phyloP scores from a whole-genome alignment of 352 stramenopile species.

The Phytophthora hibernalis region DNA sequence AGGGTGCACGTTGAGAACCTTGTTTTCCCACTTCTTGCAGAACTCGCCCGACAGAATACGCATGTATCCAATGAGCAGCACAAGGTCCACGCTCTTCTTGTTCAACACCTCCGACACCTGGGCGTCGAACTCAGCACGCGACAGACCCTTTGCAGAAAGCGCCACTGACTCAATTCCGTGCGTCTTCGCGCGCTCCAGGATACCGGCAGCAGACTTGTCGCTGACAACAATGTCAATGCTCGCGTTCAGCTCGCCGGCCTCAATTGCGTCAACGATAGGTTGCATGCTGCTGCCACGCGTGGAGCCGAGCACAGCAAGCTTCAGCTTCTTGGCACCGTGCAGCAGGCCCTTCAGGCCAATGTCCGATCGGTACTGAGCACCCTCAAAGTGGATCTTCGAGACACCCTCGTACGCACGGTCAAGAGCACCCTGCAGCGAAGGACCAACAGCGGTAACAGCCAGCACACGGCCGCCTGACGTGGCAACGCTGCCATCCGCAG shows the following conservation, averaged over 20 bases:
- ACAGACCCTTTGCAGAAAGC: conserved; percentile 80
- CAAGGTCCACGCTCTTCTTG: conserved; percentile 94
- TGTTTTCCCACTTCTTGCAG: conserved; percentile 94
- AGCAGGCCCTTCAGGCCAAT: conserved; percentile 96
- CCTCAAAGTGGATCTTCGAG: conserved; percentile 90
- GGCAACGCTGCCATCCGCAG: conserved; percentile 67
- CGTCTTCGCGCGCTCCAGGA: conserved; percentile 94
- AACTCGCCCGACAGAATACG: conserved; percentile 97
- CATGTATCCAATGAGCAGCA: conserved; percentile 99
- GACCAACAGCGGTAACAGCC: conserved; percentile 94
- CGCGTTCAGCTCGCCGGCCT: conserved; percentile 87
- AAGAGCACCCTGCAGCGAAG: conserved; percentile 93
- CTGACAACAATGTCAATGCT: conserved; percentile 97
- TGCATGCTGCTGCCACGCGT: conserved; percentile 96
- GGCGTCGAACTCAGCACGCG: conserved; percentile 94
- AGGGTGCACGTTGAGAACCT: conserved; percentile 99
- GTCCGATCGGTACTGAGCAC: conserved; percentile 96
- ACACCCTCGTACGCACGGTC: conserved; percentile 92
- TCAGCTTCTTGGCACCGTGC: conserved; percentile 83
- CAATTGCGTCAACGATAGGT: conserved; percentile 97
- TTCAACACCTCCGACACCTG: conserved; percentile 94
- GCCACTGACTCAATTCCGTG: conserved; percentile 75
- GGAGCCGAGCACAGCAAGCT: conserved; percentile 96
- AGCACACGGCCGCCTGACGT: conserved; percentile 98
- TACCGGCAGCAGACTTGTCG: conserved; percentile 94